A percentile compares a stretch with the other conserved stretches of the same genome.
These are phyloP conservation scores for Monilinia aucupariae DNA, from an alignment of 2,329 filamentous ascomycete genomes.

Conservation along the genomic window DNA sequence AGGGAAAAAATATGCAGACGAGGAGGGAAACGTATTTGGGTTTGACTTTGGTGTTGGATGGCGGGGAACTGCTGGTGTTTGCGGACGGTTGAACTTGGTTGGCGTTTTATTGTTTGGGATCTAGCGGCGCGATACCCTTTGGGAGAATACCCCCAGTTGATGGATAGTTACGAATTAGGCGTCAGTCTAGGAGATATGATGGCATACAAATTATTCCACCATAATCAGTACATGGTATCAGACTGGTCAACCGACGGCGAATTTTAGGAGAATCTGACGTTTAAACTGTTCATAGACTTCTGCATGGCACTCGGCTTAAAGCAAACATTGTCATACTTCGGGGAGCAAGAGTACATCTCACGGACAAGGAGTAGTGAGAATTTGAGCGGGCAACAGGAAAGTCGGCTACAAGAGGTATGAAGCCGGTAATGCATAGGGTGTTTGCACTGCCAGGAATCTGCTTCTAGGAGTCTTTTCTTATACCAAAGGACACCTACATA, in stretches of 20 bases:
- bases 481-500: too few species aligned
- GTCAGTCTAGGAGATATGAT: neutral
- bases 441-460: too few species aligned
- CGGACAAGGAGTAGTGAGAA: too few species aligned
- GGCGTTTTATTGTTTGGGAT: slow-evolving; percentile 5
- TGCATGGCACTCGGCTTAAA: neutral
- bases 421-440: too few species aligned
- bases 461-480: too few species aligned
- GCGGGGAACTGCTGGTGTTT: neutral
- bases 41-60: neutral
- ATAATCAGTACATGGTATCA: neutral
- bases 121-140: neutral
- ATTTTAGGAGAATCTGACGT: neutral
- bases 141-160: neutral
- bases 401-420: too few species aligned
- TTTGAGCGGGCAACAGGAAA: too few species aligned
- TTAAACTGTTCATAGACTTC: neutral
- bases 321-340: too few species aligned
- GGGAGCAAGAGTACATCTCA: too few species aligned
- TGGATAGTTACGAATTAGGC: neutral
- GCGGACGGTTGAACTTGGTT: neutral
- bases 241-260: neutral
- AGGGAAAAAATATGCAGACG: too few species aligned
- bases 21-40: neutral
- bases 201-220: neutral